Conservation (phyloP, 2,329 filamentous ascomycete species). For the Neofusicoccum sp. region DNA sequence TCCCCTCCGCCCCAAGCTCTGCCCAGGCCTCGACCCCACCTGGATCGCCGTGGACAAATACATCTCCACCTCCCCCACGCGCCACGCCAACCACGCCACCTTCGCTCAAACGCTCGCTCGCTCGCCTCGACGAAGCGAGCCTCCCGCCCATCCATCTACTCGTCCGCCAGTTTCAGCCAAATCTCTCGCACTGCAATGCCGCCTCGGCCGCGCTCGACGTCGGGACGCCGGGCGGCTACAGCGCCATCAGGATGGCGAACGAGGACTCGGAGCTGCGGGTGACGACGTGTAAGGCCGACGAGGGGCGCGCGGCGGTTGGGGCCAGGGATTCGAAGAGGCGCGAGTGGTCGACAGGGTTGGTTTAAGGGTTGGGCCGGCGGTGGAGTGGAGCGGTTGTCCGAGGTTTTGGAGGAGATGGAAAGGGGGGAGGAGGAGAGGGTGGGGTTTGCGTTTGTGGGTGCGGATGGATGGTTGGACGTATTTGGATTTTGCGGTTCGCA, state of each 20-base stretch:
- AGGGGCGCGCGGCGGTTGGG: conserved; percentile 51
- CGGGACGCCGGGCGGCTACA: conserved; percentile 59
- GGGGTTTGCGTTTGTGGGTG: conserved; percentile 58
- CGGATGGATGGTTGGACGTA: conserved; percentile 53
- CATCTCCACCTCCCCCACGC: not conserved
- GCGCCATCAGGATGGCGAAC: conserved; percentile 55
- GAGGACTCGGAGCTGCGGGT: conserved; percentile 43
- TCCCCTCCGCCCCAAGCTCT: not conserved
- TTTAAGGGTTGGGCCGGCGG: conserved; percentile 48
- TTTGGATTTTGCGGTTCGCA: conserved; percentile 47
- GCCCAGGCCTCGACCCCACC: not conserved
- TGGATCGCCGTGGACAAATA: conserved; percentile 7
- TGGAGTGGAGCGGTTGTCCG: conserved; percentile 47
- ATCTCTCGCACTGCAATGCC: conserved; percentile 37
- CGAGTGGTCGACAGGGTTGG: conserved; percentile 48
- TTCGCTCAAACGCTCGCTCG: not conserved
- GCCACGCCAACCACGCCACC: not conserved
- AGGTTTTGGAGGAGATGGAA: conserved; percentile 46
- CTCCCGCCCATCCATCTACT: conserved; percentile 40
- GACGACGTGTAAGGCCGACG: conserved; percentile 55
- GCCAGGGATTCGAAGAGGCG: conserved; percentile 46
- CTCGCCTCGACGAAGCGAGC: not conserved
- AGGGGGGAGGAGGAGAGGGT: conserved; percentile 44
- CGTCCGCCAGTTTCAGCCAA: conserved; percentile 37
- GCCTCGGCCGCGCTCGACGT: conserved; percentile 50